Conservation (phyloP, 2,329 filamentous ascomycete genomes). For the Pestalotiopsis sp. region DNA sequence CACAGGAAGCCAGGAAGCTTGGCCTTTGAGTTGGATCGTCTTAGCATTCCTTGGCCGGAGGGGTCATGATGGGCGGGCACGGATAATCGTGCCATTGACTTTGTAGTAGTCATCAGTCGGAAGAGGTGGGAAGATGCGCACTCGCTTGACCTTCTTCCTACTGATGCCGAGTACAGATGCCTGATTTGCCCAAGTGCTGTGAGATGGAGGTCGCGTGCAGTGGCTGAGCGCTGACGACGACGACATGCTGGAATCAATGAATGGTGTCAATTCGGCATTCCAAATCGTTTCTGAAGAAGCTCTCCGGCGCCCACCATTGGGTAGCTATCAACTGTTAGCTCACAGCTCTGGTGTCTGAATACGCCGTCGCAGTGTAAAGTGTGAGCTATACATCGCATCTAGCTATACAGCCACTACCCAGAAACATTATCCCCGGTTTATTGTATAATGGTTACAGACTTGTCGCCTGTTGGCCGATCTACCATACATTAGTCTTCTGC, state of each 20-base stretch:
- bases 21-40: neutral
- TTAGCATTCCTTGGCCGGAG: neutral
- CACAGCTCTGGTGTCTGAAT: no score
- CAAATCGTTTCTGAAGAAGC: neutral
- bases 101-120: neutral
- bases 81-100: neutral
- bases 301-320: neutral
- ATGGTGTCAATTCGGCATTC: neutral
- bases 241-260: neutral
- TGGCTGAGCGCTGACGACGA: neutral
- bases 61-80: neutral
- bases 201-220: neutral
- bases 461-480: neutral
- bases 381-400: no score
- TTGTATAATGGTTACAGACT: neutral
- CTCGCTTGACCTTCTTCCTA: neutral
- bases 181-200: neutral
- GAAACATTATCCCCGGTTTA: no score
- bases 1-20: neutral
- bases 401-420: no score
- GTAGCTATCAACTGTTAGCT: no score
- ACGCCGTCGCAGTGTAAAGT: no score
- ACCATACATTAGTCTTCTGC: neutral
- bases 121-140: neutral
- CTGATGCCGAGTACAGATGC: neutral